Conservation (phyloP, 1,139 yeast species). For the Debaryomyces sp. region DNA sequence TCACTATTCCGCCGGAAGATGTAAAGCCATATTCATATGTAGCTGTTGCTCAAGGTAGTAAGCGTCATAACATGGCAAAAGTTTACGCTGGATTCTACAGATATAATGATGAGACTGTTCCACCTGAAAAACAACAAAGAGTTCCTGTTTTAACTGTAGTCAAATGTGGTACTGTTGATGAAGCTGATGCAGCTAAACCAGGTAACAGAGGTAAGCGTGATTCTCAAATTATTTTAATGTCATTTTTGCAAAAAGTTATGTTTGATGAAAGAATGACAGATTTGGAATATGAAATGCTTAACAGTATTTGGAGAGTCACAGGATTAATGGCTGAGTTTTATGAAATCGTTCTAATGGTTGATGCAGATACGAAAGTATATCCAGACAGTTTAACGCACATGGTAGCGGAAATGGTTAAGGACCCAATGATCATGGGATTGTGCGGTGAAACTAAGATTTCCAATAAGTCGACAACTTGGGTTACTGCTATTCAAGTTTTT, state of each 20-base stretch:
- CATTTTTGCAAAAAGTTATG: conserved; percentile 85
- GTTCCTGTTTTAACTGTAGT: conserved; percentile 83
- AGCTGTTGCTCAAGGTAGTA: conserved; percentile 90
- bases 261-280: conserved; percentile 98
- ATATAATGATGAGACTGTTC: conserved; percentile 73
- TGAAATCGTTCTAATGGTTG: conserved; percentile 90
- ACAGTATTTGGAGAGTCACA: conserved; percentile 80
- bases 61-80: conserved; percentile 97
- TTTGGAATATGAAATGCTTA: conserved; percentile 80
- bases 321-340: conserved; percentile 88
- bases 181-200: conserved; percentile 78
- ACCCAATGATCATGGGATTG: conserved; percentile 89
- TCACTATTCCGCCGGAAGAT: conserved; percentile 67
- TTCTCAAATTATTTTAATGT: conserved; percentile 92
- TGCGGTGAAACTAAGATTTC: conserved; percentile 98
- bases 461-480: conserved; percentile 87
- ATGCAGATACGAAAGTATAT: conserved; percentile 92
- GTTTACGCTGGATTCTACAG: conserved; percentile 89
- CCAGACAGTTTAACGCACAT: conserved; percentile 92
- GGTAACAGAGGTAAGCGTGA: conserved; percentile 99
- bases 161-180: conserved; percentile 92
- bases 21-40: conserved; percentile 85
- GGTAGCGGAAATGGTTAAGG: conserved; percentile 91
- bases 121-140: conserved; percentile 81
- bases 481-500: conserved; percentile 92